These are phyloP conservation scores for Paecilomyces variotii DNA, from an alignment of 2,329 filamentous ascomycete genomes.

Conservation along the genomic window DNA sequence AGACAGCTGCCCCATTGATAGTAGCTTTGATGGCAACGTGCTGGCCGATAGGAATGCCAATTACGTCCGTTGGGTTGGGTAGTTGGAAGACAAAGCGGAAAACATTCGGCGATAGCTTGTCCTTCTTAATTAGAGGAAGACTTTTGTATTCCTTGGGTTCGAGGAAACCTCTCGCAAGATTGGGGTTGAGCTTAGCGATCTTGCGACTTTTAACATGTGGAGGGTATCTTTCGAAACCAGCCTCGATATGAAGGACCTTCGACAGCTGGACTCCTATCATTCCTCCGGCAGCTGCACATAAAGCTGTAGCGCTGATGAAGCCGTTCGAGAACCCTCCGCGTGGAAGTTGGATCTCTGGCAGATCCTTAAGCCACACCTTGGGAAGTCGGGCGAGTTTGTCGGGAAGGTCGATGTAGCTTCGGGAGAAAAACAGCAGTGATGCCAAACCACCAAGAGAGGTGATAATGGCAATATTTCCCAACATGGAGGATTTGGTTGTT, in stretches of 20 bases:
- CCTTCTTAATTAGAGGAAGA: constrained; percentile 35
- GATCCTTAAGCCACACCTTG: background rate
- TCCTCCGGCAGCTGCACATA: background rate
- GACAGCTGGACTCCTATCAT: background rate
- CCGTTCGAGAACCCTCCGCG: background rate
- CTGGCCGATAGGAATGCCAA: constrained; percentile 51
- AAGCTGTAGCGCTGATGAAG: background rate
- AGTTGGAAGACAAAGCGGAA: constrained; percentile 44
- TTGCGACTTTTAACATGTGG: constrained; percentile 35
- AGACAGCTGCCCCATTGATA: constrained; percentile 39
- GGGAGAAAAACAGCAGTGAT: constrained; percentile 26
- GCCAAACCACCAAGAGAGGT: constrained; percentile 17
- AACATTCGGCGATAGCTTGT: constrained; percentile 15
- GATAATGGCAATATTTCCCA: constrained; percentile 3
- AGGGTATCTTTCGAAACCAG: background rate
- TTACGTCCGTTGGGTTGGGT: constrained; percentile 35
- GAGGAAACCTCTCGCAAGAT: constrained; percentile 41
- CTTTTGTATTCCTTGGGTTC: constrained; percentile 41
- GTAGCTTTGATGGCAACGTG: constrained; percentile 47
- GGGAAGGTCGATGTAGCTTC: constrained; percentile 9
- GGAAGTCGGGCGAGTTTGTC: background rate
- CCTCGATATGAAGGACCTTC: background rate
- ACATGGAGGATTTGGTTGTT: constrained; percentile 19
- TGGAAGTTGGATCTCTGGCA: background rate
- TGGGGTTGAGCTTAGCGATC: constrained; percentile 29